Evolutionary conservation across 2,329 filamentous ascomycete species (phyloP).

Genomic region (Pseudocercospora pini-densiflorae): DNA sequence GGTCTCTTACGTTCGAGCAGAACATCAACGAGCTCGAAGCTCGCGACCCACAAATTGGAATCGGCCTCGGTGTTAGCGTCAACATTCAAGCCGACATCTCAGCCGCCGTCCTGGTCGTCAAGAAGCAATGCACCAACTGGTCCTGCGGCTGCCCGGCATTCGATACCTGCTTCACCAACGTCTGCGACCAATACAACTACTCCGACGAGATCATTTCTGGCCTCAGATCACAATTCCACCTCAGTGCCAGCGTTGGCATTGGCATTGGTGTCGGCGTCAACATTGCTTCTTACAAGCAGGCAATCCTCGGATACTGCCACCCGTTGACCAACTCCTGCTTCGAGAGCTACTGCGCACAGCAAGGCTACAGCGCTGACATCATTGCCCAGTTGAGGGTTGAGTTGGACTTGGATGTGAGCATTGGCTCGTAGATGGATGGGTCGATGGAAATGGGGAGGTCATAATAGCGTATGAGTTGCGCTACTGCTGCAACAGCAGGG

Average conservation of each 20-base stretch:
- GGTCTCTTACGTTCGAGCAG: not conserved
- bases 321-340: not conserved
- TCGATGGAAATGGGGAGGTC: not conserved
- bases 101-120: not conserved
- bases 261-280: not conserved
- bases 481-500: not conserved
- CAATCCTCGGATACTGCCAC: not conserved
- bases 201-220: not conserved
- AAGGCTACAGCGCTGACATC: not conserved
- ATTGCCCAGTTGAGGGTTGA: not conserved
- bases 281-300: not conserved
- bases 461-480: not conserved
- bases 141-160: not conserved
- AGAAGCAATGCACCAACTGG: not conserved
- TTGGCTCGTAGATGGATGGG: not conserved
- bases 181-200: not conserved
- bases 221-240: not conserved
- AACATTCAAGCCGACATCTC: not conserved
- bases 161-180: not conserved
- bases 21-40: not conserved
- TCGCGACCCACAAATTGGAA: slow-evolving; percentile 2
- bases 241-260: not conserved
- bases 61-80: not conserved
- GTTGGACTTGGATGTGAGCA: not conserved
- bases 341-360: not conserved